Percentiles rank a stretch among this genome's conserved stretches.
Evolutionary conservation across 2,329 filamentous ascomycete species (phyloP).

Genomic region (Paraconiothyrium sp.): DNA sequence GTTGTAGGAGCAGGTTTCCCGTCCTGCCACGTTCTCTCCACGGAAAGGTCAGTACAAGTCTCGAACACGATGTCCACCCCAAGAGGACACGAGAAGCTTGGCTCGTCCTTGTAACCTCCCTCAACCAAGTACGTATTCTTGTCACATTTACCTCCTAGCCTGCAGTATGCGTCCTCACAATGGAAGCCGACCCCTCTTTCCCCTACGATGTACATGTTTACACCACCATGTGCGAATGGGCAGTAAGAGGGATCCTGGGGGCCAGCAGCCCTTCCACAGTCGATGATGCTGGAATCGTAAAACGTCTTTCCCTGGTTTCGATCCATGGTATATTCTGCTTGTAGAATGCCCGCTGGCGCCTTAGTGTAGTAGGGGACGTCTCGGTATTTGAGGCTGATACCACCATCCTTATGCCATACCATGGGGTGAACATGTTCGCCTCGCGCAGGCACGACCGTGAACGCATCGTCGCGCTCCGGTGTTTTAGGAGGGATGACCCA

Average conservation of each 20-base stretch:
- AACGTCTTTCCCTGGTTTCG: constrained; percentile 20
- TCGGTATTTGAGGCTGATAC: constrained; percentile 34
- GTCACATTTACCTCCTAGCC: background rate
- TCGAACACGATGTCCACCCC: constrained; percentile 32
- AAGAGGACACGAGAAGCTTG: constrained; percentile 26
- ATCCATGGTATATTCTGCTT: constrained; percentile 34
- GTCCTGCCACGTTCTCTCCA: constrained; percentile 4
- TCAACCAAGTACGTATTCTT: constrained; percentile 21
- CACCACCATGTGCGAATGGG: constrained; percentile 32
- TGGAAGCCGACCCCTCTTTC: background rate
- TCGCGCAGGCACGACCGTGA: constrained; percentile 21
- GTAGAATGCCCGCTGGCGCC: constrained; percentile 32
- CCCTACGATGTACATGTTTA: constrained; percentile 24
- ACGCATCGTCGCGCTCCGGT: constrained; percentile 18
- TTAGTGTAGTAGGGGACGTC: constrained; percentile 28
- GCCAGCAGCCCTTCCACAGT: constrained; percentile 23
- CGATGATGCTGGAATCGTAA: constrained; percentile 36
- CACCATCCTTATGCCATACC: constrained; percentile 20
- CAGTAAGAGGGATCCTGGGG: constrained; percentile 28
- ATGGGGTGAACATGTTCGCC: constrained; percentile 23
- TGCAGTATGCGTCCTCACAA: constrained; percentile 21
- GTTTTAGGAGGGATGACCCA: constrained; percentile 28
- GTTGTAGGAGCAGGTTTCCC: background rate
- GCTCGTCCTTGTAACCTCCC: constrained; percentile 30
- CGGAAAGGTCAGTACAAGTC: constrained; percentile 18